A percentile compares a stretch with the other conserved stretches of the same genome.
These are phyloP conservation scores for Cytospora leucostoma DNA, from an alignment of 2,329 filamentous ascomycete genomes.

Conservation along the genomic window DNA sequence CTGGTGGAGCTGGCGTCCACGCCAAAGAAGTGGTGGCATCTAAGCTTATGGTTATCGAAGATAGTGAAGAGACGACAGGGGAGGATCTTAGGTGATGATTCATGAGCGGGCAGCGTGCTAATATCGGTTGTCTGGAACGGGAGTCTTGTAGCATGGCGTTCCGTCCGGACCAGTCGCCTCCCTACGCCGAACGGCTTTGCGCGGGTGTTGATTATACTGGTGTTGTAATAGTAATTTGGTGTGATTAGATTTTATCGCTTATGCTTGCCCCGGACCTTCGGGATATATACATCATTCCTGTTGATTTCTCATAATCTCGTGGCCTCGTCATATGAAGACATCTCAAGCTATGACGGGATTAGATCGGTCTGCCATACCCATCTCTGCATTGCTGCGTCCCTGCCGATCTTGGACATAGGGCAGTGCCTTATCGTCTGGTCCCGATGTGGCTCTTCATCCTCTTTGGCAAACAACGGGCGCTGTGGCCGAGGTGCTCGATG, in stretches of 20 bases:
- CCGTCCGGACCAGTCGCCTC: background rate
- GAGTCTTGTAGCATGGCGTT: background rate
- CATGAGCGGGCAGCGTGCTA: background rate
- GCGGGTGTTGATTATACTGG: background rate
- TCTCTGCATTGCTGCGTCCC: background rate
- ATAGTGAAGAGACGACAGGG: conserved; percentile 22
- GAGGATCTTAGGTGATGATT: background rate
- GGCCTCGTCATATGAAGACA: background rate
- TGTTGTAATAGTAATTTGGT: background rate
- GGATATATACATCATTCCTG: conserved; percentile 11
- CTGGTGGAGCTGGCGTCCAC: conserved; percentile 2
- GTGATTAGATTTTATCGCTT: conserved; percentile 17
- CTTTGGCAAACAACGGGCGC: background rate
- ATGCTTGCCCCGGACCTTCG: background rate
- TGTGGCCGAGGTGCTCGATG: background rate
- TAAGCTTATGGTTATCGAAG: conserved; percentile 24
- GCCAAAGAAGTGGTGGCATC: conserved; percentile 23
- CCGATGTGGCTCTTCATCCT: background rate
- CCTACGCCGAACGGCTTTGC: background rate
- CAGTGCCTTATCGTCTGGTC: background rate
- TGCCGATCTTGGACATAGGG: background rate
- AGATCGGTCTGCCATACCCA: background rate
- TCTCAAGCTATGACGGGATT: background rate
- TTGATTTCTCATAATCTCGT: background rate
- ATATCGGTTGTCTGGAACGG: background rate